These are phyloP conservation scores for Penicillium sp. DNA, from an alignment of 2,329 filamentous ascomycete species.

Conservation along the genomic window DNA sequence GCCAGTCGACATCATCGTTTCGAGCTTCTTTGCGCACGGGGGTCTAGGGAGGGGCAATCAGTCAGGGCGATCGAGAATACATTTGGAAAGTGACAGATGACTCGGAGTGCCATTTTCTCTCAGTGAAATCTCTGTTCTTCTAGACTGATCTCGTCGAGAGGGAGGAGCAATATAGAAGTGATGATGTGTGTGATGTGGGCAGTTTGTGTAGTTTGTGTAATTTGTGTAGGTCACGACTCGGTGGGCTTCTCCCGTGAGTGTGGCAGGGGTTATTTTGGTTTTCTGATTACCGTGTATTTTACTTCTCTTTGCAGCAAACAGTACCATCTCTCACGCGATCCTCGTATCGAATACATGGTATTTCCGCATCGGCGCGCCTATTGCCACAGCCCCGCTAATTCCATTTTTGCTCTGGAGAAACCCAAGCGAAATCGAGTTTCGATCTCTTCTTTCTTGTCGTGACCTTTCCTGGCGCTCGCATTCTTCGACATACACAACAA, in stretches of 20 bases:
- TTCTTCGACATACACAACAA: slow-evolving; percentile 30
- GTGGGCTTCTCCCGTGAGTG: slow-evolving; percentile 9
- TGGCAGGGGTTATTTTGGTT: slow-evolving; percentile 15
- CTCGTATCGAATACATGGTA: slow-evolving; percentile 24
- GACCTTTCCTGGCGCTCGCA: slow-evolving; percentile 38
- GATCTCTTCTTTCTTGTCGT: slow-evolving; percentile 34
- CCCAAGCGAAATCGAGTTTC: slow-evolving; percentile 35
- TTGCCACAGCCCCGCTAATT: slow-evolving; percentile 39
- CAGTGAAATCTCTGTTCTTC: neutral
- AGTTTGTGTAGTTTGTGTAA: neutral
- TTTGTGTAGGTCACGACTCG: neutral
- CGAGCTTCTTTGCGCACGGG: neutral
- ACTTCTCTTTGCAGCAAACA: neutral
- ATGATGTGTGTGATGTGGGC: neutral
- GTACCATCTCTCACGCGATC: slow-evolving; percentile 19
- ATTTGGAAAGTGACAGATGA: neutral
- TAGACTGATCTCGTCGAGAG: neutral
- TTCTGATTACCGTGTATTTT: slow-evolving; percentile 10
- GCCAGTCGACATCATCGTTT: slow-evolving; percentile 12
- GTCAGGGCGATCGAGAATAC: neutral
- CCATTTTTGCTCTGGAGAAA: slow-evolving; percentile 35
- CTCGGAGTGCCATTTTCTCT: neutral
- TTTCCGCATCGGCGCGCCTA: slow-evolving; percentile 24
- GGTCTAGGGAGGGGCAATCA: neutral
- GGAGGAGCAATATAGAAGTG: neutral